Conservation (phyloP, 352 stramenopile genomes). For the Globisporangium parvum region DNA sequence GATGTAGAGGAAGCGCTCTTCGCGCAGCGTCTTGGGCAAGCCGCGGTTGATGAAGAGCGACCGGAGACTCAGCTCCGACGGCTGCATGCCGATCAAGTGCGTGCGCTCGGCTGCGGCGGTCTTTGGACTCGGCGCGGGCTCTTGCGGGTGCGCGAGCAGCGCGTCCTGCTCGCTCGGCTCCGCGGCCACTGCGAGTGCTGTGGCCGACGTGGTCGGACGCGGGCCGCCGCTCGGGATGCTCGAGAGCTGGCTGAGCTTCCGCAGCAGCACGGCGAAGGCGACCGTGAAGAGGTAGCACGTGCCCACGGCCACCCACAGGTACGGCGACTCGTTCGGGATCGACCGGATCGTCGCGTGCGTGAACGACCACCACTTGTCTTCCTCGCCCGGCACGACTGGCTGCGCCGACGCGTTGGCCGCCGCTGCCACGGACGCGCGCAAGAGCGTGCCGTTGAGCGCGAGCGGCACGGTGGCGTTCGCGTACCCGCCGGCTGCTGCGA, state of each 20-base stretch:
- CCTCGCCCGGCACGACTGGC: constrained; percentile 10
- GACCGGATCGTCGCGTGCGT: constrained; percentile 73
- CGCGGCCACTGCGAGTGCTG: not conserved
- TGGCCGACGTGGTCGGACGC: not conserved
- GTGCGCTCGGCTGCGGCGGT: constrained; percentile 15
- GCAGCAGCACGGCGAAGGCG: constrained; percentile 68
- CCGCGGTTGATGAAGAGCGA: constrained; percentile 78
- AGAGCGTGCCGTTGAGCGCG: not conserved
- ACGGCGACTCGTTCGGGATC: constrained; percentile 69
- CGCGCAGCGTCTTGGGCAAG: constrained; percentile 64
- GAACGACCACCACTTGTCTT: constrained; percentile 72
- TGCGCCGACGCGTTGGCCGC: not conserved
- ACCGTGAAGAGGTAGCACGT: constrained; percentile 75
- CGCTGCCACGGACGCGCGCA: not conserved
- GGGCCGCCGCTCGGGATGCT: constrained; percentile 39
- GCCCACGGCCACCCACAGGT: constrained; percentile 68
- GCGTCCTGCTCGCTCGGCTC: constrained; percentile 9
- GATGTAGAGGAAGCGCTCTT: constrained; percentile 70
- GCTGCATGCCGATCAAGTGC: constrained; percentile 79
- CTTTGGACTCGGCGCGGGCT: constrained; percentile 11
- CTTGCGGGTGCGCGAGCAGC: constrained; percentile 9
- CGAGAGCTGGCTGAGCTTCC: constrained; percentile 53
- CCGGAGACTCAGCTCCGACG: constrained; percentile 60
- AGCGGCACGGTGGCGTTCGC: not conserved
- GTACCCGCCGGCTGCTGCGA: not conserved